Evolutionary conservation across 2,329 filamentous ascomycete species (phyloP), one percentile per base, ranked within the genome.

Genomic region (Alternaria solani): DNA sequence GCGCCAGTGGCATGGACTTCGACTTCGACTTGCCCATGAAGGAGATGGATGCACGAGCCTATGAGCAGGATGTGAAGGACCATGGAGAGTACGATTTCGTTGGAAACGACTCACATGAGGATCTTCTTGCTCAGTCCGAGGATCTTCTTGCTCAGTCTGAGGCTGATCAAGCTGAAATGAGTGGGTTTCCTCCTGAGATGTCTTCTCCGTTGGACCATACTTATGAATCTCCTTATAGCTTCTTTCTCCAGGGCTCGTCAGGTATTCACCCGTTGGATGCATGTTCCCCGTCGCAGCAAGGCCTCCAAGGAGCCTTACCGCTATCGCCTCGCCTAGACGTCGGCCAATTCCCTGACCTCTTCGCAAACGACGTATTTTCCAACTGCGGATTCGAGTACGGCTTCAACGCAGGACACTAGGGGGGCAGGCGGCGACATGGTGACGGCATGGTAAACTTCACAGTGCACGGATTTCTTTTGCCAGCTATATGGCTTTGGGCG

Each of bases 341-440:
- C 20, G 20, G 28, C 5, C 25, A 25, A 11, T 16, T 28, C 39
- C 39, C 28, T 53, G 51, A 26, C 23, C 3, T 16, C 12, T 32
- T 43, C 32, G 4, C 39, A n/a, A 20, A 53, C 39, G 20, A 53
- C 36, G 38, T 11, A 18, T 20, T 32, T 18, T 1, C 38, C 25
- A 43, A 53, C 51, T 41, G 20, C 38, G 38, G 36, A 23, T 7
- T 23, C 16, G 11, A 41, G 7, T 49, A 49, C 34, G 32, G n/a
- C 14, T 49, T 49, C 32, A 49, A 49, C 20, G 46, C 32, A 14
- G 46, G 46, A 49, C 32, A 49, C 20, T 36, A 49, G 46, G n/a
- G 32, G 46, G 34, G 23, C 14, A 7, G 46, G 20, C 46, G 46
- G 18, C 23, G 23, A 36, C 1, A 0, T 26, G 18, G 18, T 36